These are phyloP conservation scores for Penicillium aurantiogriseum DNA, from an alignment of 2,329 filamentous ascomycete genomes.

Conservation along the genomic window DNA sequence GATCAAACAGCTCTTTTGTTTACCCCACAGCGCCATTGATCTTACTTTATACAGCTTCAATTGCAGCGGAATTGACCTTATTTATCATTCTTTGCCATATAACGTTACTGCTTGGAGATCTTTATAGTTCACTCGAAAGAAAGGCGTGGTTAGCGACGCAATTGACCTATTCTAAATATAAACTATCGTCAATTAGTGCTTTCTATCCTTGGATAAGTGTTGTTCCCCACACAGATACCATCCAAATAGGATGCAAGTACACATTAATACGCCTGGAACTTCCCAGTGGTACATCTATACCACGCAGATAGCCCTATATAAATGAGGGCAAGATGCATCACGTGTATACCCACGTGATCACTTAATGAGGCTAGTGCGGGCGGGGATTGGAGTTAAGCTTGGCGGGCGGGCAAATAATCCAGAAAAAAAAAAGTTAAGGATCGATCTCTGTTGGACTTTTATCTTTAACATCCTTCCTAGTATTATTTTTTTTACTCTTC, in stretches of 20 bases:
- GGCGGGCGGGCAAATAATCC: conserved; percentile 26
- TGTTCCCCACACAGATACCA: neutral
- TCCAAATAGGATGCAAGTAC: neutral
- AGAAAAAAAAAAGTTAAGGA: conserved; percentile 33
- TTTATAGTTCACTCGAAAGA: neutral
- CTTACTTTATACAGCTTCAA: neutral
- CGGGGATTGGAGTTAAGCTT: conserved; percentile 29
- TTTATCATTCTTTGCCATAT: too few species aligned
- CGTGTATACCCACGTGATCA: conserved; percentile 24
- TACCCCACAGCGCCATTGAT: conserved; percentile 7
- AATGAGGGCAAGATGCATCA: conserved; percentile 16
- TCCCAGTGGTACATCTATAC: neutral
- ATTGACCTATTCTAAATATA: neutral
- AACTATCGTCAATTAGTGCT: neutral
- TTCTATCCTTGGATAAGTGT: neutral
- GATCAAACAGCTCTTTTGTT: neutral
- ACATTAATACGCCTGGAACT: neutral
- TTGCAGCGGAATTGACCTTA: neutral
- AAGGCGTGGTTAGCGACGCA: neutral
- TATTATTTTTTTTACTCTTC: conserved; percentile 6
- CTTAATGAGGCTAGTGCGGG: conserved; percentile 20
- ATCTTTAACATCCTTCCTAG: conserved; percentile 7
- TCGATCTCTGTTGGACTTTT: conserved; percentile 19
- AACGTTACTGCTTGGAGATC: neutral
- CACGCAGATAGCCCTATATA: conserved; percentile 26